phyloP scores from a whole-genome alignment of 2,329 filamentous ascomycete species.

The Aspergillus texensis region DNA sequence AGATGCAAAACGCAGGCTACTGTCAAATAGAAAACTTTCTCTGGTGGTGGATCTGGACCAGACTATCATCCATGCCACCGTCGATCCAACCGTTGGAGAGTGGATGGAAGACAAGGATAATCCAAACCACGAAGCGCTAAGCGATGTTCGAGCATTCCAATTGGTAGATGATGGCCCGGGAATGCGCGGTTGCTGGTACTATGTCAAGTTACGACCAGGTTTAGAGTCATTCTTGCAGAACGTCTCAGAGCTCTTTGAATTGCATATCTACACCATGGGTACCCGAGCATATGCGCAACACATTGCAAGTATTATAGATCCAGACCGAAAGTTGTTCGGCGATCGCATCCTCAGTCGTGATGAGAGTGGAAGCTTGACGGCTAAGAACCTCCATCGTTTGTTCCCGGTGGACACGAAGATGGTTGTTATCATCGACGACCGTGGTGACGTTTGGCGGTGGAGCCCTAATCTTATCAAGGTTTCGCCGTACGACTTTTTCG shows the following conservation, averaged over 20 bases:
- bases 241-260: conserved; percentile 80
- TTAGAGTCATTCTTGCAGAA: conserved; percentile 77
- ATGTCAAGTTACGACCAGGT: conserved; percentile 94
- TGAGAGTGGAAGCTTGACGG: conserved; percentile 90
- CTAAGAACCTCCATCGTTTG: conserved; percentile 85
- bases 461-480: conserved; percentile 93
- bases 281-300: conserved; percentile 93
- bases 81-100: conserved; percentile 93
- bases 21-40: conserved; percentile 81
- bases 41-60: conserved; percentile 97
- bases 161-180: conserved; percentile 81
- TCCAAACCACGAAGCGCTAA: conserved; percentile 87
- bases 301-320: conserved; percentile 91
- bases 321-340: conserved; percentile 83
- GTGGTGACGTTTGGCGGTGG: conserved; percentile 95
- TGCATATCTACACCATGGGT: conserved; percentile 99
- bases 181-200: conserved; percentile 85
- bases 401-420: conserved; percentile 98
- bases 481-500: conserved; percentile 94
- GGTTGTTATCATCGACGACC: conserved; percentile 98
- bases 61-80: conserved; percentile 97
- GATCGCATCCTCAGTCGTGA: conserved; percentile 95
- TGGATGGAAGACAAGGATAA: conserved; percentile 89
- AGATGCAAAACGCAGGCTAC: conserved; percentile 79
- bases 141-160: conserved; percentile 86